Percentiles rank a stretch among this genome's conserved stretches.
Conservation (phyloP, 2,329 filamentous ascomycete species). For the Fusarium marasasianum region DNA sequence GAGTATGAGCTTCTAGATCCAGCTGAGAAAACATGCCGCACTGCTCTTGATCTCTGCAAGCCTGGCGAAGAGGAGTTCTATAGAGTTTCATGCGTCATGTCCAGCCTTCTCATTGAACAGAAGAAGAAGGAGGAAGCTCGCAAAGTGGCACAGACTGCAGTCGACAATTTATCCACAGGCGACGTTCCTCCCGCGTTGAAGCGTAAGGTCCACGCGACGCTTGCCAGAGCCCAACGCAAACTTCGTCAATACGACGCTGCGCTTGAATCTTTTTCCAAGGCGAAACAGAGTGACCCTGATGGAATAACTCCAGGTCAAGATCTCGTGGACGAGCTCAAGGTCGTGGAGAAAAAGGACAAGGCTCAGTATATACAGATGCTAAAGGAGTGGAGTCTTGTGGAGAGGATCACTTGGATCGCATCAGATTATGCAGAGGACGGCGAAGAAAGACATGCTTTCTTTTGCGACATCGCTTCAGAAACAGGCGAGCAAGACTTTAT, state of each 20-base stretch:
- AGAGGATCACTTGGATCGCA: conserved; percentile 42
- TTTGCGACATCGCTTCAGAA: conserved; percentile 29
- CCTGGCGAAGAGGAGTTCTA: not conserved
- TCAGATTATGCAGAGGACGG: conserved; percentile 24
- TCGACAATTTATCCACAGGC: fast-evolving
- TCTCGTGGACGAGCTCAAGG: not conserved
- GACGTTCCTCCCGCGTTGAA: not conserved
- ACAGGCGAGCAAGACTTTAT: conserved; percentile 37
- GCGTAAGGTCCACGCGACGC: not conserved
- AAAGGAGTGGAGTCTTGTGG: conserved; percentile 40
- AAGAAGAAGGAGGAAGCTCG: not conserved
- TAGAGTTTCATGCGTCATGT: not conserved
- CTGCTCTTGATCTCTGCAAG: not conserved
- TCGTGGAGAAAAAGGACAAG: not conserved
- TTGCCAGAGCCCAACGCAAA: not conserved
- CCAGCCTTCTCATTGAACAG: not conserved
- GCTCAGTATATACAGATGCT: conserved; percentile 5
- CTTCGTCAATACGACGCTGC: not conserved
- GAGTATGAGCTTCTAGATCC: not conserved
- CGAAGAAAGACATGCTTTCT: not conserved
- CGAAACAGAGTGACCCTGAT: not conserved
- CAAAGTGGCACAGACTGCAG: not conserved
- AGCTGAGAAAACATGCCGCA: not conserved
- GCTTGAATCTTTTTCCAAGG: not conserved
- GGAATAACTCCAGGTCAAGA: not conserved